Evolutionary conservation across 805 yeast genomes (phyloP), one percentile per base, ranked within the genome.

Genomic region (Yamadazyma akitaensis): DNA sequence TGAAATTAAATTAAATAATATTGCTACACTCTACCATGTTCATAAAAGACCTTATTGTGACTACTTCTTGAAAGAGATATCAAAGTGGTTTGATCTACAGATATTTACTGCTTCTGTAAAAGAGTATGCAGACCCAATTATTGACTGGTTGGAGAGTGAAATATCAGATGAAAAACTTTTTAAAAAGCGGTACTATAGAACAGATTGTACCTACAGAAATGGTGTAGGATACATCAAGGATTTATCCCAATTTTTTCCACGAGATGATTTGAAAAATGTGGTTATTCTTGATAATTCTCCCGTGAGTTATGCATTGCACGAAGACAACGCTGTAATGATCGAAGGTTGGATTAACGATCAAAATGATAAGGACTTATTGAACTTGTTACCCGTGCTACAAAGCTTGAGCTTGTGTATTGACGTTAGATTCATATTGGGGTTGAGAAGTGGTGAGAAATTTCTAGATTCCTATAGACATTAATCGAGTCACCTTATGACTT

Each of bases 341-440:
- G 97, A 91, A 66, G 98, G 99, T 39, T 94, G 99, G 99, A 89
- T 94, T 51, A 88, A 87, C 60, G 99, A 94, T 65, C 96, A 95
- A n/a, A 79, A 84, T 32, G 99, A 94, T 60, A 72, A 83, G 18
- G 96, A 89, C 58, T 69, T 94, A 48, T 70, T 94, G 64, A 83
- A 89, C 56, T 67, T 94, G 43, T 64, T 94, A 37, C 98, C 99
- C 1, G 68, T 94, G 59, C 67, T 89, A 37, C 79, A 82, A 57
- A 84, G 92, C 24, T 66, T 94, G 57, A 75, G 96, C 48, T 79
- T 81, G 51, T 82, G 92, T 24, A 82, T 89, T 8, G 99, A 92
- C 64, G 97, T 92, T 18, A 72, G 97, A 53, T 79, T 79, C 31
- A 70, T 92, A 2, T 68, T 92, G 46, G 81, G 95, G 7, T 71